Percentiles rank a stretch among this genome's conserved stretches.
Evolutionary conservation across 306 rosid genomes (phyloP).

Genomic region (Prinsepia uniflora): DNA sequence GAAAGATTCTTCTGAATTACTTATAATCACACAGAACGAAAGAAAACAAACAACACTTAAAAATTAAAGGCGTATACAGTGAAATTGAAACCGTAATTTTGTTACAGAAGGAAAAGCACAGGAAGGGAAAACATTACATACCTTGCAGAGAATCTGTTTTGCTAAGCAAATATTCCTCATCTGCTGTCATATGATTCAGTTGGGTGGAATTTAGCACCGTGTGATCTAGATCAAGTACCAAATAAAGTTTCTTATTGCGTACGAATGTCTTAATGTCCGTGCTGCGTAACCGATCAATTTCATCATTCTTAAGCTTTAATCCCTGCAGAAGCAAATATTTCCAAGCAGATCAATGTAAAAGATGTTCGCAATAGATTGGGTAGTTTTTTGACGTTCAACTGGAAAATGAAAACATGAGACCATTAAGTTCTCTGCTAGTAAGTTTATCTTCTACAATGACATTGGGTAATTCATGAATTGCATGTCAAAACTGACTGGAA

Average conservation of each 20-base stretch:
- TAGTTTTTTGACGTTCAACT: neutral
- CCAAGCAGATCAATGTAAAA: too few species aligned
- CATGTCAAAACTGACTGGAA: neutral
- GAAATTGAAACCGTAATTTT: neutral
- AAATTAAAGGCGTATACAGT: too few species aligned
- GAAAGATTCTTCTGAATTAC: neutral
- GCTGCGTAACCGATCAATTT: constrained; percentile 62
- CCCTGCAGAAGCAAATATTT: constrained; percentile 44
- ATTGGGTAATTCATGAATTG: neutral
- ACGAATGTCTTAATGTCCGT: constrained; percentile 62
- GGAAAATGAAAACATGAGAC: neutral
- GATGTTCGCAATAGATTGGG: neutral
- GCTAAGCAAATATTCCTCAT: constrained; percentile 56
- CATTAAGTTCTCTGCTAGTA: neutral
- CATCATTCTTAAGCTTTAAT: constrained; percentile 69
- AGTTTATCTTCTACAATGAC: neutral
- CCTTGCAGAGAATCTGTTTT: constrained; percentile 66
- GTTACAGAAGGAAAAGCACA: neutral
- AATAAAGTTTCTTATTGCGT: constrained; percentile 51
- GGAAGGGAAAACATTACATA: constrained; percentile 6
- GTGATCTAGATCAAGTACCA: constrained; percentile 93
- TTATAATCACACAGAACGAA: neutral
- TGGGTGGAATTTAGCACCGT: constrained; percentile 72
- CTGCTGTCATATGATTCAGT: constrained; percentile 49
- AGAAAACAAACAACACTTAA: neutral